Evolutionary conservation across 768 basidiomycete genomes (phyloP).

Genomic region (Trametes villosa): DNA sequence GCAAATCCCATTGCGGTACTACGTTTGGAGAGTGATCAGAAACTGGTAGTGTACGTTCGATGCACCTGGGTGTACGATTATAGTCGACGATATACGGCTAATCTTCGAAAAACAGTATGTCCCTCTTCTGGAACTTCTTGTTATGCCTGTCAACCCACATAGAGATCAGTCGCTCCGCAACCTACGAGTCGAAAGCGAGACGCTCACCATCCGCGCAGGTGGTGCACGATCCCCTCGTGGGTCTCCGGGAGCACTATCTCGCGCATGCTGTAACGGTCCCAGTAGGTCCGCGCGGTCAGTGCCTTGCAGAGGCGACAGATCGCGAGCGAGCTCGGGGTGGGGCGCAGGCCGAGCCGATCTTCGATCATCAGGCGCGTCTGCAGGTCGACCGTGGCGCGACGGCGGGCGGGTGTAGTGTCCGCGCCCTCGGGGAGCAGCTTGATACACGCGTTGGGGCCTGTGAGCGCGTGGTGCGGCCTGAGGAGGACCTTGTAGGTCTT

Average conservation of each 20-base stretch:
- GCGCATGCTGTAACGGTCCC: background rate
- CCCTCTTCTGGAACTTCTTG: slow-evolving; percentile 4
- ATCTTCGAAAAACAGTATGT: slow-evolving; percentile 8
- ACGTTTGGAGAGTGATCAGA: too few species aligned
- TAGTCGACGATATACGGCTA: too few species aligned
- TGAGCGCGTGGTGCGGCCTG: background rate
- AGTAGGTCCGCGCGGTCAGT: background rate
- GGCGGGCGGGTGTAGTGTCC: background rate
- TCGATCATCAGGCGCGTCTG: background rate
- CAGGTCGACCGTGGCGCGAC: background rate
- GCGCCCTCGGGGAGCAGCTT: background rate
- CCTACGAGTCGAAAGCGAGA: background rate
- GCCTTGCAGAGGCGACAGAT: background rate
- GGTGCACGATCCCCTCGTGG: background rate
- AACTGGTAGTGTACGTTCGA: too few species aligned
- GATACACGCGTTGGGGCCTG: background rate
- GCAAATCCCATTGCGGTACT: too few species aligned
- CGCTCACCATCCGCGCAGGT: slow-evolving; percentile 1
- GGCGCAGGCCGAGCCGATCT: background rate
- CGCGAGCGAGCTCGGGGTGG: background rate
- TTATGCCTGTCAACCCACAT: background rate
- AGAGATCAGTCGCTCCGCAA: too few species aligned
- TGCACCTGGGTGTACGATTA: too few species aligned
- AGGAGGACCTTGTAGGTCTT: too few species aligned
- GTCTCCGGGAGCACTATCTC: background rate